Evolutionary conservation across 1,284 basidiomycete genomes (phyloP).

Genomic region (Cutaneotrichosporon cutaneum): DNA sequence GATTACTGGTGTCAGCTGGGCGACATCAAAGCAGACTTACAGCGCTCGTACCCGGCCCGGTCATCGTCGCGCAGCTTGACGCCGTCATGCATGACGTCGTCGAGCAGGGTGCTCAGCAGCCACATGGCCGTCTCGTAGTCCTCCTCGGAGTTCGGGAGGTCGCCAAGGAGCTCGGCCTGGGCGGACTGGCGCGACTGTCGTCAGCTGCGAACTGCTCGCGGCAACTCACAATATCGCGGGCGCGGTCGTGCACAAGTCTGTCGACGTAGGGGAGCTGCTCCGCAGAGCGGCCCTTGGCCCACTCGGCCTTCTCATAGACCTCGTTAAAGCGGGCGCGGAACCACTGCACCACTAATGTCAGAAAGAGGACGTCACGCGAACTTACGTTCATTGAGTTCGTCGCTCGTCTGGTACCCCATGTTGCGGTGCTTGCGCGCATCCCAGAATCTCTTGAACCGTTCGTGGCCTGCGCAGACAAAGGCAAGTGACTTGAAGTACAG

Average conservation of each 20-base stretch:
- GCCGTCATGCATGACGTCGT: slow-evolving; percentile 79
- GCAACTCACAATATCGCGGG: slow-evolving; percentile 52
- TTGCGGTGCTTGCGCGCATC: slow-evolving; percentile 39
- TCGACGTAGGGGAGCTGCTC: slow-evolving; percentile 58
- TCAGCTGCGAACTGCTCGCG: neutral
- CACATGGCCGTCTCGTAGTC: slow-evolving; percentile 92
- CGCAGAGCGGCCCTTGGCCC: slow-evolving; percentile 56
- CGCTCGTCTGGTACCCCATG: slow-evolving; percentile 46
- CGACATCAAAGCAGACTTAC: slow-evolving; percentile 56
- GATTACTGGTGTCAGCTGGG: slow-evolving; percentile 16
- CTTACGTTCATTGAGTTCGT: slow-evolving; percentile 59
- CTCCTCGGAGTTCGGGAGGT: slow-evolving; percentile 73
- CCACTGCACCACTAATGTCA: slow-evolving; percentile 58
- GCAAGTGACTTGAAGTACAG: slow-evolving; percentile 91
- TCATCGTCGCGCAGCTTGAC: slow-evolving; percentile 84
- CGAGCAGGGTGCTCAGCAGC: slow-evolving; percentile 86
- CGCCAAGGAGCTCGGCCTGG: slow-evolving; percentile 82
- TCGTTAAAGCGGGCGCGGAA: slow-evolving; percentile 60
- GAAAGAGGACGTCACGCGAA: neutral
- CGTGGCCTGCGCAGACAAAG: slow-evolving; percentile 88
- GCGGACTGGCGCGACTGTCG: slow-evolving; percentile 76
- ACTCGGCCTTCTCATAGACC: slow-evolving; percentile 60
- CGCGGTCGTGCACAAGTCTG: slow-evolving; percentile 59
- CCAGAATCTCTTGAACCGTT: slow-evolving; percentile 57
- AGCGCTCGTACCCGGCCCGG: slow-evolving; percentile 72